These are phyloP conservation scores for Ceratocystis papillata DNA, from an alignment of 2,329 filamentous ascomycete genomes.

Conservation along the genomic window DNA sequence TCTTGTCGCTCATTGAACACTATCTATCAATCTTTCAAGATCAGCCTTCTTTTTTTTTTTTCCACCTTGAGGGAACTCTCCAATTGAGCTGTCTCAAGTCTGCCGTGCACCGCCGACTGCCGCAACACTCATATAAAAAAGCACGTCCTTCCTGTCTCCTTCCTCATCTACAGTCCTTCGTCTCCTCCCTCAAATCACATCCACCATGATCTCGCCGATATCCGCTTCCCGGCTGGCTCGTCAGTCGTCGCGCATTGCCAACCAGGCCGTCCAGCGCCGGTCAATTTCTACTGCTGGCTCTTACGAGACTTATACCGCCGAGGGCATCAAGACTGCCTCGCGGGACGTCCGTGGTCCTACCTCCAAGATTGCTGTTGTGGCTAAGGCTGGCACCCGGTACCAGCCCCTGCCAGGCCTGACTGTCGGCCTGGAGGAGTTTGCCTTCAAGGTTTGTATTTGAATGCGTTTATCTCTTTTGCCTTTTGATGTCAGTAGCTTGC, in stretches of 20 bases:
- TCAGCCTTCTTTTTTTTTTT: slow-evolving; percentile 11
- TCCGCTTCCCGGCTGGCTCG: slow-evolving; percentile 49
- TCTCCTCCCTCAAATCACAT: slow-evolving; percentile 37
- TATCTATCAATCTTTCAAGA: slow-evolving; percentile 3
- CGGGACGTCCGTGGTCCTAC: slow-evolving; percentile 81
- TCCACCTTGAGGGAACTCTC: slow-evolving; percentile 35
- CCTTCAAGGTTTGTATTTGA: slow-evolving; percentile 65
- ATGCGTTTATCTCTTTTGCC: no score
- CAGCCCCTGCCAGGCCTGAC: slow-evolving; percentile 82
- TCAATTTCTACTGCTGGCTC: slow-evolving; percentile 58
- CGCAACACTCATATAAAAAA: not conserved
- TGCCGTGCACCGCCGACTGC: slow-evolving; percentile 18
- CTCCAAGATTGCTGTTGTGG: slow-evolving; percentile 79
- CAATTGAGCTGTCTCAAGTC: slow-evolving; percentile 17
- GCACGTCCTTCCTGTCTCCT: slow-evolving; percentile 31
- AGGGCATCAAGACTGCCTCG: slow-evolving; percentile 84
- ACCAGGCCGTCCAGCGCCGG: slow-evolving; percentile 39
- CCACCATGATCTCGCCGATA: slow-evolving; percentile 53
- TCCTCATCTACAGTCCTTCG: slow-evolving; percentile 34
- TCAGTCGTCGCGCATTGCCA: slow-evolving; percentile 48
- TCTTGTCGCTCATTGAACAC: slow-evolving; percentile 10
- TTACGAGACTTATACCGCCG: slow-evolving; percentile 77
- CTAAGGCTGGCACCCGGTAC: slow-evolving; percentile 90
- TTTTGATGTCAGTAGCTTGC: slow-evolving; percentile 8
- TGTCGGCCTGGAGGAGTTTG: slow-evolving; percentile 84